Evolutionary conservation across 441 rosid species (phyloP), one percentile per base, ranked within the genome.

Genomic region (Capsella rubella): DNA sequence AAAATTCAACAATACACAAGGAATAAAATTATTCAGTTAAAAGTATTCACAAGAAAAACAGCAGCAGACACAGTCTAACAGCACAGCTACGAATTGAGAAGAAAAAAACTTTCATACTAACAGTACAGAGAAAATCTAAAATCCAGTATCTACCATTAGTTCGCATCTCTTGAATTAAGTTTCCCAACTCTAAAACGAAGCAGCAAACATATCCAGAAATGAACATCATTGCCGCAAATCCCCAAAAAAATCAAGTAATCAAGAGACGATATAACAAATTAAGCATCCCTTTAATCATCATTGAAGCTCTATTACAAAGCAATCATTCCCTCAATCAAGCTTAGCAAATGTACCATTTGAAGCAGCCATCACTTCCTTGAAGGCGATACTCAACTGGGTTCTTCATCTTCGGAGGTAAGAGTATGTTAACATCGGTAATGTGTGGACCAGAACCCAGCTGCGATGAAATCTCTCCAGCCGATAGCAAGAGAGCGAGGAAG

Each of bases 291-390:
- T 14, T 6, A 34, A 34, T 6, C 13, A 8, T 35, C 28, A 47
- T 57, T 12, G 40, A 29, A 64, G 40, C 54, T 45, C 68, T 11
- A 29, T 0, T 45, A 15, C 42, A 45, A 64, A 45, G 49, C 49
- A 45, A 45, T 13, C 45, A n/a, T 53, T 72, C 45, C 27, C 27
- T 52, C 53, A 53, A 34, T 46, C 21, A 54, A 64, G 31, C 63
- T 31, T 13, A 45, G 37, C 32, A 47, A 31, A 15, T 42, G 70
- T 83, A 90, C 99, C 99, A 95, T 86, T 86, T 89, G 85, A 95
- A 95, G 88, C 99, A 95, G 72, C 99, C 99, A 77, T 89, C 97
- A 25, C 96, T 92, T 65, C 99, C 99, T 78, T 90, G 97, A 64
- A 95, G 99, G 27, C 92, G 93, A 74, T 89, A 90, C 83, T 92